A percentile compares a stretch with the other conserved stretches of the same genome.
These are phyloP conservation scores for Globisporangium nodosum DNA, from an alignment of 352 stramenopile genomes.

Conservation along the genomic window DNA sequence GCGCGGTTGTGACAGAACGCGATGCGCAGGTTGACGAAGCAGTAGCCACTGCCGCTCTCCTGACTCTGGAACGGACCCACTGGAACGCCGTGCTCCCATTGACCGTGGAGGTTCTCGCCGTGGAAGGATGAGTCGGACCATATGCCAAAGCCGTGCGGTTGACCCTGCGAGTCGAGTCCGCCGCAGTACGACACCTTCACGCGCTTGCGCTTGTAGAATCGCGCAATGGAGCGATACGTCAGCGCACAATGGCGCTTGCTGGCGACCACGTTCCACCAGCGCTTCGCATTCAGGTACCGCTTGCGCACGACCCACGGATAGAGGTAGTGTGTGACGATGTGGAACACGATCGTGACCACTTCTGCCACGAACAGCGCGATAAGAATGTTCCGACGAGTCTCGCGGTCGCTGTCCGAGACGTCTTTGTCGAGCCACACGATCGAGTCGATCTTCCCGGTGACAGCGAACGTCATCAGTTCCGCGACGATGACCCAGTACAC, in stretches of 20 bases:
- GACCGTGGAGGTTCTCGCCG: slow-evolving; percentile 49
- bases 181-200: slow-evolving; percentile 45
- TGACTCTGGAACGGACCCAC: slow-evolving; percentile 52
- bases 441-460: slow-evolving; percentile 18
- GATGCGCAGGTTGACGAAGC: slow-evolving; percentile 49
- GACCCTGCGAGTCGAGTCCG: slow-evolving; percentile 28
- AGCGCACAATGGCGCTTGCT: slow-evolving; percentile 14
- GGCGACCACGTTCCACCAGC: slow-evolving; percentile 36
- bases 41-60: slow-evolving; percentile 54
- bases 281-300: slow-evolving; percentile 21
- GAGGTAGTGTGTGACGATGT: slow-evolving; percentile 39
- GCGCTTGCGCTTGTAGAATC: slow-evolving; percentile 22
- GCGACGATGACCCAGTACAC: slow-evolving; percentile 49
- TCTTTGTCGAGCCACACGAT: slow-evolving; percentile 22
- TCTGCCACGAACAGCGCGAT: slow-evolving; percentile 32
- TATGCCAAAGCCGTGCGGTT: slow-evolving; percentile 49
- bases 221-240: slow-evolving; percentile 22
- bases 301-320: slow-evolving; percentile 46
- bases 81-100: slow-evolving; percentile 52
- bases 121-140: slow-evolving; percentile 64
- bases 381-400: slow-evolving; percentile 21
- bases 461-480: slow-evolving; percentile 19
- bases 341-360: slow-evolving; percentile 31
- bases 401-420: slow-evolving; percentile 18
- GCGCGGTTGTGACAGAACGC: slow-evolving; percentile 38